Evolutionary conservation across 169 alveolate genomes (phyloP), one percentile per base, ranked within the genome.

Genomic region (Hepatocystis sp.): DNA sequence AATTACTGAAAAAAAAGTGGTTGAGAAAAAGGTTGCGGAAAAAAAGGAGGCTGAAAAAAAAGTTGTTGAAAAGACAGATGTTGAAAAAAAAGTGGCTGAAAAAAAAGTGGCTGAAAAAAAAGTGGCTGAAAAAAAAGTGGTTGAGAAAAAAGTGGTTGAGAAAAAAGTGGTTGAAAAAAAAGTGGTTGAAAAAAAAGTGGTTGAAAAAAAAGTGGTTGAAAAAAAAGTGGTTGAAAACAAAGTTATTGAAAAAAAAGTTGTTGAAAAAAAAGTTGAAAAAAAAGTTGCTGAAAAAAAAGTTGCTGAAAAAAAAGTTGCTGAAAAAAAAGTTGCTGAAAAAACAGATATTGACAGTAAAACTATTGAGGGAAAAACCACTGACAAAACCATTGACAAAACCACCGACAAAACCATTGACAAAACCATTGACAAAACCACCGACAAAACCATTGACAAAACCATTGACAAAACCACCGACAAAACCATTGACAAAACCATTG

Each of bases 11-110:
- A n/a, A n/a, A n/a, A n/a, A n/a, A n/a, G n/a, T n/a, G n/a, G n/a
- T 10, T 34, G 28, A 1, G 28, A 5, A 2, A 53, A 53, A 15
- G 25, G 25, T 23, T 17, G 23, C 25, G 28, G 28, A 32, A 53
- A 53, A 40, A 53, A 53, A 53, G 65, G 11, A 32, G 28, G 5
- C 17, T 7, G 32, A 15, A 40, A 21, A 53, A 53, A 53, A 53
- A 40, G 65, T 5, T 0, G 65, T 1, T 10, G 65, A 23, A 10
- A 49, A 32, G 4, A 15, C 61, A 19, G 10, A 25, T 32, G 21
- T 15, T 17, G 21, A 49, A 32, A 32, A 49, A 49, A 23, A 23
- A 2, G 61, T 10, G 8, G 65, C 3, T 40, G 28, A 17, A 30
- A 23, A 19, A 15, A 52, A n/a, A n/a, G n/a, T n/a, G n/a, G n/a